A percentile compares a stretch with the other conserved stretches of the same genome.
Evolutionary conservation across 2,329 filamentous ascomycete genomes (phyloP).

Genomic region (Fusarium chaquense): DNA sequence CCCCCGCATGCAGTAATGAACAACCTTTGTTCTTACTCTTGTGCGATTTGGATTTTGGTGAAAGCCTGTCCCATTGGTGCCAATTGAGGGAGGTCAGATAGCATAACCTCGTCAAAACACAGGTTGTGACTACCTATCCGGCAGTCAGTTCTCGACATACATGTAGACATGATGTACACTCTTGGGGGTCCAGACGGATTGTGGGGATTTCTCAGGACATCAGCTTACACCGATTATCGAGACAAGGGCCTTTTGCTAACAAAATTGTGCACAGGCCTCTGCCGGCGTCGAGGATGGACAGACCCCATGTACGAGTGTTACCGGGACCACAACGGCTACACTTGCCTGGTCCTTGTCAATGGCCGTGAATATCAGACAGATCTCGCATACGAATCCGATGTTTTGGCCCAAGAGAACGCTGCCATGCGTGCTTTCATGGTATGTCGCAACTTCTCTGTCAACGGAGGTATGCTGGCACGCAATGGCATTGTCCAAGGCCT

Average conservation of each 20-base stretch:
- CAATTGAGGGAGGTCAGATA: slow-evolving; percentile 18
- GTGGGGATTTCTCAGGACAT: neutral
- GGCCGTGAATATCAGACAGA: slow-evolving; percentile 97
- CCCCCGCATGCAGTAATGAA: slow-evolving; percentile 31
- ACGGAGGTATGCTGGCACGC: slow-evolving; percentile 87
- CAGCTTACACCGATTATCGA: neutral
- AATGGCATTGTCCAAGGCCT: slow-evolving; percentile 77
- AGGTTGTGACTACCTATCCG: neutral
- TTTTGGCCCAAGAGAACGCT: slow-evolving; percentile 89
- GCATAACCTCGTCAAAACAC: neutral
- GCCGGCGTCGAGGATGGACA: slow-evolving; percentile 92
- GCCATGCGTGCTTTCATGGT: slow-evolving; percentile 98
- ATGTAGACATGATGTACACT: neutral
- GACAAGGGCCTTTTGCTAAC: slow-evolving; percentile 51
- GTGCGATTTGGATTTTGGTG: slow-evolving; percentile 8
- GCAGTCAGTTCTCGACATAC: neutral
- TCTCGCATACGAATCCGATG: slow-evolving; percentile 82
- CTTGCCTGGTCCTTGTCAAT: slow-evolving; percentile 93
- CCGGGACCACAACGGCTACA: slow-evolving; percentile 79
- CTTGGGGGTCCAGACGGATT: neutral
- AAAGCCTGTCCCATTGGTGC: neutral
- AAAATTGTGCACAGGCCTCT: slow-evolving; percentile 75
- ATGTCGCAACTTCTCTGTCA: slow-evolving; percentile 96
- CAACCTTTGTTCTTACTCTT: slow-evolving; percentile 16
- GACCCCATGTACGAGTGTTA: slow-evolving; percentile 91